Evolutionary conservation across 2,329 filamentous ascomycete genomes (phyloP), one percentile per base, ranked within the genome.

Genomic region (Apiospora marii): DNA sequence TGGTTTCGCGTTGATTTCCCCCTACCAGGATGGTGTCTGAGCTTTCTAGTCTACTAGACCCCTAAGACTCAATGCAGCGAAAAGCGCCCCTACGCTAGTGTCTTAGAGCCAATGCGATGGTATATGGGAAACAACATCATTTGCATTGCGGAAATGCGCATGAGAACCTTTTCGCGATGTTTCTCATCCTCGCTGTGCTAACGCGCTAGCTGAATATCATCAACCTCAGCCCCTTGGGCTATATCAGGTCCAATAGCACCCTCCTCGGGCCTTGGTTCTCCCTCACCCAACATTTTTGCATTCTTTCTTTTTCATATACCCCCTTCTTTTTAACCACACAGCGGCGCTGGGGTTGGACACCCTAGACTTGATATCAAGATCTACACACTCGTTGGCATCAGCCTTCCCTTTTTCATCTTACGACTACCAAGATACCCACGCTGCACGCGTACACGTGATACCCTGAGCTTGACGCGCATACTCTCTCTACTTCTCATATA

Each of bases 361-460:
- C 8, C 12, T 13, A 14, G 24, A 27, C 24, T 53, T 53, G 51
- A 53, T 16, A 30, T 24, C 51, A 53, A 53, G 24, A 30, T 27
- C 12, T 12, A 12, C 14, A 61, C 30, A 37, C 22, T 61, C 53
- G 8, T 37, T 61, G 30, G 1, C 30, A 22, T 12, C 30, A 37
- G 30, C 30, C 24, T 16, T 30, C 22, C 10, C 30, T 22, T 61
- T 34, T 7, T 22, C 30, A 53, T 13, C 5, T 30, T 16, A 46
- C 64, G 13, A 43, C 41, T 34, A 44, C 22, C 37, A 43, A 34
- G 67, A 68, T 44, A 68, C 67, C 67, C 67, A 68, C 67, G 14
- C 30, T 10, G 16, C 43, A 19, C 14, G 43, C 67, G 12, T 68
- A 22, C 24, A 24, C 3, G 22, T 68, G 16, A 48, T 48, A 34